These are phyloP conservation scores for Oryza punctata DNA, from an alignment of 176 grass and related monocot genomes.

Conservation along the genomic window DNA sequence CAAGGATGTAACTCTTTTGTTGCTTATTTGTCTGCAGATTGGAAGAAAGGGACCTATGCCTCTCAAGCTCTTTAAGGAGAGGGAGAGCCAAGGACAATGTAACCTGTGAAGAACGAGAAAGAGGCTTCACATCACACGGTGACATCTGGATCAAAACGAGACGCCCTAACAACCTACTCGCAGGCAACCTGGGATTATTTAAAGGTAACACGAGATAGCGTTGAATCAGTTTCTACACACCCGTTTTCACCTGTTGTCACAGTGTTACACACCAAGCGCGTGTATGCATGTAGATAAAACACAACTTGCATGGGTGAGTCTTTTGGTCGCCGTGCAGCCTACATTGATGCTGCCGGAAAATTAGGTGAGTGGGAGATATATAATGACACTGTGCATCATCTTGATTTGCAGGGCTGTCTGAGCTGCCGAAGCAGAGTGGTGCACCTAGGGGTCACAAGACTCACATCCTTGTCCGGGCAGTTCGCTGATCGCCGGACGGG, in stretches of 20 bases:
- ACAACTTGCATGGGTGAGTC: not conserved
- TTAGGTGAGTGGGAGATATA: constrained; percentile 2
- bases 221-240: not conserved
- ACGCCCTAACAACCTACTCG: not conserved
- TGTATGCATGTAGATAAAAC: not conserved
- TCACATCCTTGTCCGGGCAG: not conserved
- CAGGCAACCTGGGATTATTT: constrained; percentile 6
- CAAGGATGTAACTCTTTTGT: not conserved
- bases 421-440: not conserved
- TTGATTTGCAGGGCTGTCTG: not conserved
- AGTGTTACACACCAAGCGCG: not conserved
- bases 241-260: not conserved
- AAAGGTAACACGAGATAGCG: not conserved
- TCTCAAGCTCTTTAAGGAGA: not conserved
- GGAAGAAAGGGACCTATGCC: constrained; percentile 23
- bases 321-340: constrained; percentile 10
- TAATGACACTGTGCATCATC: not conserved
- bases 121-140: not conserved
- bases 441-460: not conserved
- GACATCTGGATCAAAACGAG: not conserved
- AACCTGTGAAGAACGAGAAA: constrained; percentile 13
- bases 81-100: not conserved
- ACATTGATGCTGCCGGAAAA: constrained; percentile 20
- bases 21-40: constrained; percentile 38
- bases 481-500: not conserved